Evolutionary conservation across 2,329 filamentous ascomycete genomes (phyloP).

Genomic region (Thielaviopsis punctulata): DNA sequence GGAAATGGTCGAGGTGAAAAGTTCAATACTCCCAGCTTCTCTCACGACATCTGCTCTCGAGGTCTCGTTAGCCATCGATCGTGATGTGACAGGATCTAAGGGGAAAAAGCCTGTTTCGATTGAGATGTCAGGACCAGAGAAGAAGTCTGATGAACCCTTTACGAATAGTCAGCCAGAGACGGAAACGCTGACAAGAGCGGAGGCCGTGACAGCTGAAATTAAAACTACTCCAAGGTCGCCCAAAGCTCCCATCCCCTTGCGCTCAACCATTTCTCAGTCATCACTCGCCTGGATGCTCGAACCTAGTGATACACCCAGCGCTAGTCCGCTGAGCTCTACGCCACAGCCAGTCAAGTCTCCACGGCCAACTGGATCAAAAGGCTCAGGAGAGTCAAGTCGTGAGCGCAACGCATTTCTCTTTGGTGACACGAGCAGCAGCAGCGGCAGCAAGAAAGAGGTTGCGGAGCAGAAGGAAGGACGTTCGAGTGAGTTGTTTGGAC

Average conservation of each 20-base stretch:
- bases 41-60: background rate
- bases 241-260: conserved; percentile 31
- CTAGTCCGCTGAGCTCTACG: conserved; percentile 14
- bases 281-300: conserved; percentile 69
- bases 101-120: too few species aligned
- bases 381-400: conserved; percentile 22
- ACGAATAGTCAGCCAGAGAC: too few species aligned
- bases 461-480: conserved; percentile 12
- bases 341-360: conserved; percentile 17
- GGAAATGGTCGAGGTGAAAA: background rate
- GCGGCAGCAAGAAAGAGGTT: conserved; percentile 17
- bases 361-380: conserved; percentile 12
- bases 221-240: background rate
- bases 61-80: too few species aligned
- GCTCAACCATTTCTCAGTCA: conserved; percentile 53
- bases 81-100: too few species aligned
- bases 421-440: conserved; percentile 30
- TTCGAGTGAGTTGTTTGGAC: conserved; percentile 35
- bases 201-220: background rate
- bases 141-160: too few species aligned
- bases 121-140: too few species aligned
- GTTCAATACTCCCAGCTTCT: background rate
- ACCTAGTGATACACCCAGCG: conserved; percentile 25
- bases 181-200: background rate
- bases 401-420: conserved; percentile 43